phyloP scores from a whole-genome alignment of 345 rosid genomes.

The Dovyalis caffra region DNA sequence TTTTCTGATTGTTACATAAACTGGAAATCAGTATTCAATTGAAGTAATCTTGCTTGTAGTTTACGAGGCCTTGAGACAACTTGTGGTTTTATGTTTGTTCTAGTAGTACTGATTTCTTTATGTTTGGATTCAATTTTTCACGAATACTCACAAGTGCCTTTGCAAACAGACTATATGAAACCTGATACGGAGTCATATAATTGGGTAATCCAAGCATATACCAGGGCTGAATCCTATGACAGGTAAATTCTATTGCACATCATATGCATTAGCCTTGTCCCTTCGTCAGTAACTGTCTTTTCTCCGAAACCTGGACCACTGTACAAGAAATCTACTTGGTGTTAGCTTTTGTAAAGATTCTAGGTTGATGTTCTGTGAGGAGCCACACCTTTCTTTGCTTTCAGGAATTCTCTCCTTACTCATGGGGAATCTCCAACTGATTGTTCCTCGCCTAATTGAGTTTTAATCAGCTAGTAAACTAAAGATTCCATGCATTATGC shows the following conservation, averaged over 20 bases:
- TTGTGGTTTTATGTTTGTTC: neutral
- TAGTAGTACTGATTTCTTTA: neutral
- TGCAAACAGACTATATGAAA: conserved; percentile 75
- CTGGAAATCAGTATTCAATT: neutral
- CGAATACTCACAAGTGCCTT: conserved; percentile 15
- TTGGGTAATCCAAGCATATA: conserved; percentile 97
- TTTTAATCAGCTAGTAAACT: no score
- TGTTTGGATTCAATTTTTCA: conserved; percentile 2
- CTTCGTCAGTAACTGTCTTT: neutral
- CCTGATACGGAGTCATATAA: conserved; percentile 94
- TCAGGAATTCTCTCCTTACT: neutral
- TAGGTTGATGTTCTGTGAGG: neutral
- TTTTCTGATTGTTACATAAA: neutral
- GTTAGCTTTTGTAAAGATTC: neutral
- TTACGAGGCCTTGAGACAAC: neutral
- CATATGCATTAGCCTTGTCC: neutral
- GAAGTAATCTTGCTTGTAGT: neutral
- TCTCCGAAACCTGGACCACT: neutral
- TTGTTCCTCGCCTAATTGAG: no score
- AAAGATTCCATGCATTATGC: no score
- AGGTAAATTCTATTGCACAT: conserved; percentile 49
- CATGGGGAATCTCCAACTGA: neutral
- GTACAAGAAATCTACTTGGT: neutral
- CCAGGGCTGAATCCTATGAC: conserved; percentile 93
- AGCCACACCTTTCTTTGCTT: neutral